Conservation (phyloP, 2,329 filamentous ascomycete species). For the Penicillium decumbens region DNA sequence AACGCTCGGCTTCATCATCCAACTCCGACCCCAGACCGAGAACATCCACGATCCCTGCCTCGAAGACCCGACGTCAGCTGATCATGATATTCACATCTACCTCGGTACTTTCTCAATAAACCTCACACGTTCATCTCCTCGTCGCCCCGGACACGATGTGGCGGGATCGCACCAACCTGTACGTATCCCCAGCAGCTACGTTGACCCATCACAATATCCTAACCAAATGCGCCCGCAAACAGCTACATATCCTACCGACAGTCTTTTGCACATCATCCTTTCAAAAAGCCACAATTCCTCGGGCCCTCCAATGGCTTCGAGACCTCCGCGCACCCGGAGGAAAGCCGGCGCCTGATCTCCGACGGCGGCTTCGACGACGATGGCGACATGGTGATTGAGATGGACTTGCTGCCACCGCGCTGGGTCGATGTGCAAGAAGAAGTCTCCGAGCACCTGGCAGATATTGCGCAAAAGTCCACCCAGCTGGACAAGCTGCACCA, state of each 20-base stretch:
- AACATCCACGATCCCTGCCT: background rate
- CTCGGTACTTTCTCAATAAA: conserved; percentile 18
- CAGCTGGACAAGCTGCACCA: conserved; percentile 89
- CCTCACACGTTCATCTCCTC: conserved; percentile 8
- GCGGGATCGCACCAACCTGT: conserved; percentile 99
- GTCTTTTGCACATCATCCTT: conserved; percentile 92
- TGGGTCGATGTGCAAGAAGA: conserved; percentile 97
- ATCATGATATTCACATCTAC: conserved; percentile 18
- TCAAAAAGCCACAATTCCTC: conserved; percentile 71
- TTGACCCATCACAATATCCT: conserved; percentile 8
- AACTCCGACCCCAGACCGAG: background rate
- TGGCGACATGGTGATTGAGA: conserved; percentile 93
- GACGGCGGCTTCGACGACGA: conserved; percentile 68
- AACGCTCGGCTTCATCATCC: conserved; percentile 11
- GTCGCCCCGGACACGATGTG: conserved; percentile 69
- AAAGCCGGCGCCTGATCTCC: conserved; percentile 79
- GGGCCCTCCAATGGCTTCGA: conserved; percentile 59
- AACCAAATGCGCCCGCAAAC: conserved; percentile 13
- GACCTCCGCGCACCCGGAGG: conserved; percentile 57
- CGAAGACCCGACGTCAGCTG: background rate
- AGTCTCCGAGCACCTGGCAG: conserved; percentile 73
- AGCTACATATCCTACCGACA: conserved; percentile 99
- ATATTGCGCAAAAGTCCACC: conserved; percentile 76
- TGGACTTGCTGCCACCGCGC: conserved; percentile 90
- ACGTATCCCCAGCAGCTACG: conserved; percentile 35